Base-by-base conservation (phyloP, 1,284 basidiomycete genomes). In the Termitomyces sp. region DNA sequence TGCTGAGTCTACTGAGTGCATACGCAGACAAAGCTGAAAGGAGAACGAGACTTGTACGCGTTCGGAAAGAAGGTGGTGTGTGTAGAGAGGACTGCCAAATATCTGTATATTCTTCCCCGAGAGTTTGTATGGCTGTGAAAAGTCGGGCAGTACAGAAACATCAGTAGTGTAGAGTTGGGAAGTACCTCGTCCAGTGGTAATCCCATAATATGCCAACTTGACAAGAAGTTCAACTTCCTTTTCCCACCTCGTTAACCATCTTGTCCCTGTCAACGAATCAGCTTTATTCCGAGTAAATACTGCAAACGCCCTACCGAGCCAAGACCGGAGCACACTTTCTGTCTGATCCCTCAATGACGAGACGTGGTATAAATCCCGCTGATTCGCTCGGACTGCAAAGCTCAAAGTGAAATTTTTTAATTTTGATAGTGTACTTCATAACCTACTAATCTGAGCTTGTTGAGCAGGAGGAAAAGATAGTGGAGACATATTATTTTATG, bases 101-200 rank as follows among this genome's bases (percentile, higher is more conserved):
- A 64, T 91, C 90, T 0, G 92, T 94, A 65, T 96, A 96, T 67
- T 96, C 92, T 69, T 96, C 92, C 13, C 92, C 92, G 0, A 95
- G 76, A 2, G 90, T 93, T 68, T 93, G 92, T 2, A 77, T 79
- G 2, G 86, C 92, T 88, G 63, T 31, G 43, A 19, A 31, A 41
- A 34, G 40, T 50, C 31, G 24, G 17, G 19, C 8, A 40, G 39
- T 2, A 50, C 13, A 10, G 8, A 31, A 19, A 42, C 15, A 53
- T 36, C 4, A 52, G 36, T 5, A 38, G 24, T 43, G 34, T 45
- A 43, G 33, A 43, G 7, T 38, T 36, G 15, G n/a, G 5, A 43
- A 33, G 3, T 1, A 90, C 90, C 87, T 70, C 84, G 77, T 38
- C 90, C 90, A 55, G 86, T 83, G 0, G 91, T 92, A 56, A 93